Conservation (phyloP, 1,139 yeast genomes). For the Blastobotrys illinoisensis region DNA sequence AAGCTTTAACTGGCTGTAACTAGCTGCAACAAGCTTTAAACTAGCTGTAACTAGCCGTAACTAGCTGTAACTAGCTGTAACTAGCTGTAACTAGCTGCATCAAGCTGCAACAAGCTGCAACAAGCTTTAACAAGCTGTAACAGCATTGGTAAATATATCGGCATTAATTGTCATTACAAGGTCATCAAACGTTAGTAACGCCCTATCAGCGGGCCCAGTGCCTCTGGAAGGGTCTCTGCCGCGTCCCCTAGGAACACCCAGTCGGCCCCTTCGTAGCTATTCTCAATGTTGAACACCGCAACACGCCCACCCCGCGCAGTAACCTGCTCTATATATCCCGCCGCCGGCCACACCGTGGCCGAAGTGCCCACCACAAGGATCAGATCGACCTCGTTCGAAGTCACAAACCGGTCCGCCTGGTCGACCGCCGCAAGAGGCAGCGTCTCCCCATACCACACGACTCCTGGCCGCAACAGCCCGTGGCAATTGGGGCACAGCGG, state of each 20-base stretch:
- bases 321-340: conserved; percentile 79
- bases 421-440: conserved; percentile 59
- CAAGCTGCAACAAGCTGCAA: too few species aligned
- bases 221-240: conserved; percentile 60
- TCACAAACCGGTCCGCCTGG: conserved; percentile 66
- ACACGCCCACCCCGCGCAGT: conserved; percentile 69
- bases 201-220: conserved; percentile 48
- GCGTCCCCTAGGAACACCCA: conserved; percentile 87
- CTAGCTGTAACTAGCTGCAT: too few species aligned
- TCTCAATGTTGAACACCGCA: conserved; percentile 73
- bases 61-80: too few species aligned
- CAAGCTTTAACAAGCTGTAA: too few species aligned
- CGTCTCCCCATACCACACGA: conserved; percentile 90
- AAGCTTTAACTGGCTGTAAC: too few species aligned
- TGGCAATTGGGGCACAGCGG: conserved; percentile 75
- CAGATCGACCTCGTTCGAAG: conserved; percentile 54
- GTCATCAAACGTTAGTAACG: neutral
- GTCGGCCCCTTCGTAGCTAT: conserved; percentile 30
- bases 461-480: conserved; percentile 73
- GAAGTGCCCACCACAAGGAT: conserved; percentile 82
- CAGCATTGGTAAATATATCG: too few species aligned
- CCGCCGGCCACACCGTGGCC: conserved; percentile 85
- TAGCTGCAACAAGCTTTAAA: too few species aligned
- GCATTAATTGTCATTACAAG: neutral
- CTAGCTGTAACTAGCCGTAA: too few species aligned